Conservation (phyloP, 257 asterid genomes). For the Mitragyna speciosa region DNA sequence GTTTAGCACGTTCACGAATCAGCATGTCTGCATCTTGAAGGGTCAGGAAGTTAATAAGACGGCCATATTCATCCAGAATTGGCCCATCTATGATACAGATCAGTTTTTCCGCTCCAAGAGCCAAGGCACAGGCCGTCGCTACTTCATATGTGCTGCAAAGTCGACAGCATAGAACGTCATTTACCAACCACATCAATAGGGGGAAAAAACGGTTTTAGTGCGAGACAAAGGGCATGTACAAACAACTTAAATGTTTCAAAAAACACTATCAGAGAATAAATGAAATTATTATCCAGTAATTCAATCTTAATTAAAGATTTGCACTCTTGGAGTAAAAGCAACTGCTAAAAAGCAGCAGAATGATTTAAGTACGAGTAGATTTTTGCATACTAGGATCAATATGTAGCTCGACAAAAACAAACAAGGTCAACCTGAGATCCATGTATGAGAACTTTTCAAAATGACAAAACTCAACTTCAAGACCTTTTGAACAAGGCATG, state of each 20-base stretch:
- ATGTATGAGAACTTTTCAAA: not conserved
- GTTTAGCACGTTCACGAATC: constrained; percentile 73
- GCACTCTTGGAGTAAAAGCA: not conserved
- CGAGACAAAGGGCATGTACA: not conserved
- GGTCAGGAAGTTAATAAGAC: constrained; percentile 72
- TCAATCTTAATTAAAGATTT: not conserved
- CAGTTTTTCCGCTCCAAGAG: constrained; percentile 90
- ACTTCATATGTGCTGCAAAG: constrained; percentile 88
- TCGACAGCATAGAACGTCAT: constrained; percentile 17
- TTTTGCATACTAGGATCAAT: not conserved
- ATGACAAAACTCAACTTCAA: not conserved
- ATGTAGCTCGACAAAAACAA: not conserved
- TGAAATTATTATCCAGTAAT: not conserved
- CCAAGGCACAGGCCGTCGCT: constrained; percentile 94
- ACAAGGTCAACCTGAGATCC: not conserved
- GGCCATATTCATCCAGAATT: constrained; percentile 69
- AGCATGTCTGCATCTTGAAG: constrained; percentile 82
- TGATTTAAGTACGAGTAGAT: not conserved
- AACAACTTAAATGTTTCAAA: not conserved
- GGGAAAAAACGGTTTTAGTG: not conserved
- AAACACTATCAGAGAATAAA: not conserved
- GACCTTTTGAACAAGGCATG: not conserved
- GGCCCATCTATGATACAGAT: constrained; percentile 90
- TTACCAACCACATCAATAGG: not conserved
- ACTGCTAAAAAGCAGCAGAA: not conserved